phyloP scores from a whole-genome alignment of 2,329 filamentous ascomycete species.

The Calonectria hongkongensis region DNA sequence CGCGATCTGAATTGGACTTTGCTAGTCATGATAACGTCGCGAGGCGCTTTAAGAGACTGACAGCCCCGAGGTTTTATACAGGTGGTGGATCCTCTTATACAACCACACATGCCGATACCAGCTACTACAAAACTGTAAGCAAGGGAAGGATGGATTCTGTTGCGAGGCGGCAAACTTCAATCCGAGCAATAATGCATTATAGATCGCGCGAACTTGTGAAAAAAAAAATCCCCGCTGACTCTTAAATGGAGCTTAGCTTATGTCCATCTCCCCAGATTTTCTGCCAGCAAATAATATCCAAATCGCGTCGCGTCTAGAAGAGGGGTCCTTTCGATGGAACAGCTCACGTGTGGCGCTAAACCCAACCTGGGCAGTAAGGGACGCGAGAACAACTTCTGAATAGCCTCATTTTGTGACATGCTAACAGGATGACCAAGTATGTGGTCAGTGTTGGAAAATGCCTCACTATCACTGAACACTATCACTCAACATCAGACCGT shows the following conservation, averaged over 20 bases:
- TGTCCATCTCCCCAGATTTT: constrained; percentile 20
- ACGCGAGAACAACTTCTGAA: constrained; percentile 17
- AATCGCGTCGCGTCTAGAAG: background rate
- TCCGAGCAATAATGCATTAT: background rate
- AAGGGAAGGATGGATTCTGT: background rate
- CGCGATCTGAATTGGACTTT: background rate
- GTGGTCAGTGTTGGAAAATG: background rate
- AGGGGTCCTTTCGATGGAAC: constrained; percentile 1
- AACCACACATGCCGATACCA: background rate
- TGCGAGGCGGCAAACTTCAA: background rate
- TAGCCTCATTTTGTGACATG: constrained; percentile 20
- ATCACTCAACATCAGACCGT: too few relatives aligned
- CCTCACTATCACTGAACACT: background rate
- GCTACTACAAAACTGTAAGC: background rate
- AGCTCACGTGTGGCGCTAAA: constrained; percentile 19
- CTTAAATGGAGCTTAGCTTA: background rate
- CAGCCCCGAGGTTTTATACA: background rate
- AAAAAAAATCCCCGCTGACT: background rate
- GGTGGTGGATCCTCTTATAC: background rate
- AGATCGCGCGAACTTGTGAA: background rate
- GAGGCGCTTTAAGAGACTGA: background rate
- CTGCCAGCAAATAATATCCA: background rate
- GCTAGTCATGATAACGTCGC: background rate
- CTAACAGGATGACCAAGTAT: background rate
- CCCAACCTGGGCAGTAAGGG: background rate